phyloP scores from a whole-genome alignment of 2,329 filamentous ascomycete species.

The Sclerotinia glacialis region DNA sequence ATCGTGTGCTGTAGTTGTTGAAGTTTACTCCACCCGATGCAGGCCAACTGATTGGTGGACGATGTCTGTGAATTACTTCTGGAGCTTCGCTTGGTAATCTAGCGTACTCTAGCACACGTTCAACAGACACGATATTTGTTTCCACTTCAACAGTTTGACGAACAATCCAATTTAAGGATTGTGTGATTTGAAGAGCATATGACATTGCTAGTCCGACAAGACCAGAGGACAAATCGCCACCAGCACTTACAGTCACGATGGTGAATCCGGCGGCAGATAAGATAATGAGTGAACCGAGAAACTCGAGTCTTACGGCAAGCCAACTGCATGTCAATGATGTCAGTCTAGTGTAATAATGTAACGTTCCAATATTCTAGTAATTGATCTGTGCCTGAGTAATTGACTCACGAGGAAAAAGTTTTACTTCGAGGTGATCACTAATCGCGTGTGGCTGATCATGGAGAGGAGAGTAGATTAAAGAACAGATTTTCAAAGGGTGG shows the following conservation, averaged over 20 bases:
- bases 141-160: slow-evolving; percentile 99
- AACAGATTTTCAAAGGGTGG: not conserved
- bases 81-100: slow-evolving; percentile 87
- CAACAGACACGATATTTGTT: slow-evolving; percentile 99
- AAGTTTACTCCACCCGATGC: slow-evolving; percentile 84
- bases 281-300: slow-evolving; percentile 93
- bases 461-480: not conserved
- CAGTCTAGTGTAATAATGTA: slow-evolving; percentile 1
- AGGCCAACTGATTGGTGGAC: slow-evolving; percentile 89
- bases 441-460: not conserved
- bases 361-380: slow-evolving; percentile 3
- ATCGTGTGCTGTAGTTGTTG: slow-evolving; percentile 90
- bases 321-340: slow-evolving; percentile 56
- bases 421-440: slow-evolving; percentile 4
- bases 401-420: not conserved
- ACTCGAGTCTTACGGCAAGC: slow-evolving; percentile 92
- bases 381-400: slow-evolving; percentile 11
- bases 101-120: slow-evolving; percentile 95
- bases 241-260: slow-evolving; percentile 72
- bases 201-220: slow-evolving; percentile 93
- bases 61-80: slow-evolving; percentile 83
- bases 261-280: slow-evolving; percentile 78
- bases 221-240: slow-evolving; percentile 64
- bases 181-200: slow-evolving; percentile 94
- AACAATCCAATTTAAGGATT: slow-evolving; percentile 98